Evolutionary conservation across 495 filamentous ascomycete species (phyloP), one percentile per base, ranked within the genome.

Genomic region (Penicillium desertorum): DNA sequence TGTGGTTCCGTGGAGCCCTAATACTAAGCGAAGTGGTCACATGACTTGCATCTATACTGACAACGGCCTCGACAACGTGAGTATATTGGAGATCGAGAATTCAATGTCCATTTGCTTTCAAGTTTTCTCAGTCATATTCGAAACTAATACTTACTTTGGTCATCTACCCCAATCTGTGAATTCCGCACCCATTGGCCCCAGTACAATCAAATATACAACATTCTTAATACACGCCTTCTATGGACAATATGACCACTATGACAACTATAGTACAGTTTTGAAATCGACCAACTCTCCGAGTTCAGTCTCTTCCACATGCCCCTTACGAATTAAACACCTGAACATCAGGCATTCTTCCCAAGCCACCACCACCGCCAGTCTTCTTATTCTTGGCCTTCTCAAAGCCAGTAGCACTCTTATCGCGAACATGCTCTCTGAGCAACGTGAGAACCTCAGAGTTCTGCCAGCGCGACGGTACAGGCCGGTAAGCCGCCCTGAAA

Each of bases 401-500:
- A 51, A 81, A 81, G 5, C 79, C 80, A 48, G 68, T 73, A 30
- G 79, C 80, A 59, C 80, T 83, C 59, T 80, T 79, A 58, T 81
- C 78, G 27, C 75, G 71, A 20, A 99, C 94, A 76, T 99, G 94
- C 65, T 81, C 75, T 71, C 92, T 79, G 66, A 98, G 62, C 79
- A 94, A 73, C 30, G 61, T 62, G 70, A 98, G 67, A 41, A 96
- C 85, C 76, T 92, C 85, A 53, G 88, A 92, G 17, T 85, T 85
- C 62, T 79, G 82, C 94, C 94, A 98, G 58, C 94, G 80, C 48
- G 71, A 64, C 27, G 94, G 94, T 52, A 96, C 92, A 14, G 93
- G 92, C 17, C 94, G 76, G 69, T 98, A 97, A 22, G 92, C 91
- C 16, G 94, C 92, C 81, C 89, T 92, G 71, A 94, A 96, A 2